Base-by-base conservation (phyloP, 1,139 yeast species). In the Zygosaccharomyces pseudobailii region DNA sequence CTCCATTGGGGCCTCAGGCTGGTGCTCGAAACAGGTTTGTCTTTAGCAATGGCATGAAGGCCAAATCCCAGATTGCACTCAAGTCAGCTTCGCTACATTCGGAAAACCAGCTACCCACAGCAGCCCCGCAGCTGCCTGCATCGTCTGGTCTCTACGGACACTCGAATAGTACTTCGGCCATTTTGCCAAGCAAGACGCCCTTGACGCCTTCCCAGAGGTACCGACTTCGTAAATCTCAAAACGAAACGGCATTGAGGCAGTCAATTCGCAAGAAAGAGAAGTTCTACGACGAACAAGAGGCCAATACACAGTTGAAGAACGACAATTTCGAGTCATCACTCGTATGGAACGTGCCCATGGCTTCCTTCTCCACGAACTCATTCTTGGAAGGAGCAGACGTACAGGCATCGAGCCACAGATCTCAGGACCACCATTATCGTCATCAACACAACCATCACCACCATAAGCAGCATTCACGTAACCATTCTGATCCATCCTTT, bases 331-430 rank as follows among this genome's bases (percentile, higher is more conserved):
- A 67, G 40, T 71, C 69, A 42, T 62, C 71, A 0, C 47, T 68
- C 19, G 71, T 74, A 45, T 75, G 73, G 69, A 74, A 75, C 51
- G 75, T 75, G 6, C 80, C 80, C 5, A 68, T 68, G 57, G 73
- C 79, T 0, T 65, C 71, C 9, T 55, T 63, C 6, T 65, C 73
- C 1, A 68, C 74, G 0, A 60, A 67, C 7, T 58, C 72, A 6
- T 61, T 71, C 21, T 58, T 71, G 48, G 58, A 48, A 45, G 46
- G 58, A 5, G 42, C 56, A n/a, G 43, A 44, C 20, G 34, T 36
- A 17, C 45, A 46, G 4, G 42, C 42, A 9, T 10, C 40, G 5
- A 36, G 38, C 24, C 43, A 40, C 10, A 31, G 59, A 52, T 20
- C 56, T 54, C 30, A 47, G n/a, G 40, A 34, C 25, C 45, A 3